Evolutionary conservation across 2,329 filamentous ascomycete genomes (phyloP), one percentile per base, ranked within the genome.

Genomic region (Aspergillus eucalypticola): DNA sequence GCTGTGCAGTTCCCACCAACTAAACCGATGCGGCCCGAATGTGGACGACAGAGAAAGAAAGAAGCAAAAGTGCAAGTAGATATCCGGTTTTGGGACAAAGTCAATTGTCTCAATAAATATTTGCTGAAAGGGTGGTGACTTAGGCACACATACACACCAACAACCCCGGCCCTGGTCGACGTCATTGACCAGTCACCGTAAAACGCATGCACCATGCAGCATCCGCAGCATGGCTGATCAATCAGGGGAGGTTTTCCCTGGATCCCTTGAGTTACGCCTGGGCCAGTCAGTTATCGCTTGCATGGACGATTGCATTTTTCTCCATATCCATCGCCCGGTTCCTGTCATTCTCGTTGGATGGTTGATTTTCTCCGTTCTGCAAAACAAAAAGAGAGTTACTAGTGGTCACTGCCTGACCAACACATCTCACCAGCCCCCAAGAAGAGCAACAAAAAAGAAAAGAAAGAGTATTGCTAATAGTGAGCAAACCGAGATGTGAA

Each of bases 351-450:
- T 25, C 15, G 51, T 60, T 53, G 38, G 53, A 21, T 39, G 35
- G 54, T 49, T 29, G 46, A 41, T 44, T 49, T 44, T 54, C 54
- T 61, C 55, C 48, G 41, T 58, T 48, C 51, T 55, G 41, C 41
- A 44, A 44, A 44, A 13, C 41, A 44, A 35, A 35, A 35, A 35
- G 2, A 13, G 32, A 5, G 3, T 13, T 13, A 35, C 10, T 35
- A 35, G 32, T 35, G 32, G 41, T 44, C 41, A 44, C 41, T 44
- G 41, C 41, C 41, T 19, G 21, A 44, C 41, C 41, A 23, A 44
- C 32, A 35, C 32, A 23, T 23, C 41, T 44, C 11, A 44, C 19
- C 19, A 5, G 41, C 41, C 41, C 41, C 32, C 11, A 13, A 15
- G 11, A 35, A 35, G 32, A 35, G 32, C 32, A 35, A 35, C 11